Conservation (phyloP, 1,139 yeast genomes). For the Yamadazyma spencermartinsiae region DNA sequence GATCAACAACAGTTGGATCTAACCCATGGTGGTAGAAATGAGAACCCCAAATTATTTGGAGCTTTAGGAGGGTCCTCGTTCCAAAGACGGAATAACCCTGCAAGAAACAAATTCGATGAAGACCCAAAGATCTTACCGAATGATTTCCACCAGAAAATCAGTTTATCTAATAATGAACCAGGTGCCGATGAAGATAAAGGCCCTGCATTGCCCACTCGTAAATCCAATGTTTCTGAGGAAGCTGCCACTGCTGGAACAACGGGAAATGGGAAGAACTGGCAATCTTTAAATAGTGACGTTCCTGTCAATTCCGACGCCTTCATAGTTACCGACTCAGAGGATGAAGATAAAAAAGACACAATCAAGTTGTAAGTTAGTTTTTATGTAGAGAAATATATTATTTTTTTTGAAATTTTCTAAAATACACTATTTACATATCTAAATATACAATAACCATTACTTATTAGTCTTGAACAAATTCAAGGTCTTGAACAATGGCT, state of each 20-base stretch:
- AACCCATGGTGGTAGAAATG: conserved; percentile 1
- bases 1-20: conserved; percentile 4
- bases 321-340: conserved; percentile 77
- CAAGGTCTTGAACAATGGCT: conserved; percentile 29
- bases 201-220: conserved; percentile 17
- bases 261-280: conserved; percentile 50
- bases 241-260: conserved; percentile 8
- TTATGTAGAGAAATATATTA: conserved; percentile 1
- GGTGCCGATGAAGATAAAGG: conserved; percentile 42
- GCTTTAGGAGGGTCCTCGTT: conserved; percentile 50
- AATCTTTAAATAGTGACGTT: conserved; percentile 51
- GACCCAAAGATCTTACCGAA: conserved; percentile 53
- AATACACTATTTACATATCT: conserved; percentile 17
- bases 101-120: conserved; percentile 44
- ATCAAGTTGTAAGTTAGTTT: conserved; percentile 9
- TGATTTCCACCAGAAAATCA: conserved; percentile 58
- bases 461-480: conserved; percentile 20
- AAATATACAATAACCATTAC: neutral
- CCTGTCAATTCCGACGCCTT: conserved; percentile 72
- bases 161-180: conserved; percentile 23
- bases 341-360: conserved; percentile 44
- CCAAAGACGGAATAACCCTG: conserved; percentile 23
- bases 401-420: conserved; percentile 10
- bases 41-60: conserved; percentile 43
- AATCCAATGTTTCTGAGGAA: conserved; percentile 13